Evolutionary conservation across 331 rosid species (phyloP).

Genomic region (Prunus yedoensis): DNA sequence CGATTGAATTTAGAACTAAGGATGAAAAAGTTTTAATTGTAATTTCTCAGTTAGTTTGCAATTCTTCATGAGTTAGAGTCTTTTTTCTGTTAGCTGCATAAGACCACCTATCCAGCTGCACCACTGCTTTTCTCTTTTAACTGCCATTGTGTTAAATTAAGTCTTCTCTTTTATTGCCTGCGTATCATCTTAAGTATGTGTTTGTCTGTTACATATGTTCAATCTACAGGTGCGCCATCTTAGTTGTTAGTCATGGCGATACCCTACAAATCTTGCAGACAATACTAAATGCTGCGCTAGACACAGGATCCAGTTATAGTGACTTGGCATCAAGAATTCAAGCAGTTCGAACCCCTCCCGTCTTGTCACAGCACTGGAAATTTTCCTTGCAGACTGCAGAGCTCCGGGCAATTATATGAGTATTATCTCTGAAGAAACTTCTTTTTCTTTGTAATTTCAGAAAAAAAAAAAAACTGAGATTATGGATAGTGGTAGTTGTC

Average conservation of each 20-base stretch:
- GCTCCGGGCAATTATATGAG: conserved; percentile 52
- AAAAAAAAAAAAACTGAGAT: no score
- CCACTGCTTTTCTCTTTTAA: not conserved
- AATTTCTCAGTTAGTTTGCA: not conserved
- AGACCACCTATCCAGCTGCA: not conserved
- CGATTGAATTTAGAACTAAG: not conserved
- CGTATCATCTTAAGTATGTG: not conserved
- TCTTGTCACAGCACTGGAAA: conserved; percentile 72
- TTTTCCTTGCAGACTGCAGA: conserved; percentile 71
- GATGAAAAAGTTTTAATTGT: no score
- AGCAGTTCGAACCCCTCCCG: conserved; percentile 47
- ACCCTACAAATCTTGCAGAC: conserved; percentile 84
- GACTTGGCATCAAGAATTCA: conserved; percentile 45
- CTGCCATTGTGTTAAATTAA: not conserved
- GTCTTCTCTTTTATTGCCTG: not conserved
- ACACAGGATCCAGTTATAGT: conserved; percentile 21
- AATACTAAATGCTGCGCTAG: conserved; percentile 50
- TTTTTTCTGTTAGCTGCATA: not conserved
- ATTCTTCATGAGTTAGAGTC: not conserved
- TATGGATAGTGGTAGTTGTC: not conserved
- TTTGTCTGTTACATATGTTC: not conserved
- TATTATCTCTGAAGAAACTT: not conserved
- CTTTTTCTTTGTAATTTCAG: not conserved
- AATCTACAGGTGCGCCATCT: conserved; percentile 59
- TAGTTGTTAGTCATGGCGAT: conserved; percentile 90